Conservation (phyloP, 208 protist species). For the Crithidia brevicula region DNA sequence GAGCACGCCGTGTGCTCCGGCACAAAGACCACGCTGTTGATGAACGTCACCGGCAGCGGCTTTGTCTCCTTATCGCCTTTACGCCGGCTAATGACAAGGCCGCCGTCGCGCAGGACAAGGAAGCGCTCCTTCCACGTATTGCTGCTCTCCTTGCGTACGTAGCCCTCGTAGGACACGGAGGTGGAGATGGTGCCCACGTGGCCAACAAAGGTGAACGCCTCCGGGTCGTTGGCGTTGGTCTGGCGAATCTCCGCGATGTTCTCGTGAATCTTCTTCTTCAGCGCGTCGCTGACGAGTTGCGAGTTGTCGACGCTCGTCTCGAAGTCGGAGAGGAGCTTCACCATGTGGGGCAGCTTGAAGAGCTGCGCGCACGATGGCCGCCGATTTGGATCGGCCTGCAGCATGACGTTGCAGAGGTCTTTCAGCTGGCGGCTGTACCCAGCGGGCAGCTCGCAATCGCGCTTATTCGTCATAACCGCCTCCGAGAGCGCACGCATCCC, state of each 20-base stretch:
- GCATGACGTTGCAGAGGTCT: conserved; percentile 67
- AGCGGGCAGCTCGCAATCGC: conserved; percentile 59
- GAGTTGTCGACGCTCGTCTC: conserved; percentile 53
- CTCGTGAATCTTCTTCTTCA: conserved; percentile 52
- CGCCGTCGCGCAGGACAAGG: conserved; percentile 51
- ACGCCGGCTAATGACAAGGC: conserved; percentile 51
- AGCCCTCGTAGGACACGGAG: conserved; percentile 47
- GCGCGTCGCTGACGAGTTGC: conserved; percentile 41
- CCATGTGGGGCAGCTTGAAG: conserved; percentile 62
- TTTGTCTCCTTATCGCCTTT: conserved; percentile 56
- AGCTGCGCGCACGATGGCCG: conserved; percentile 57
- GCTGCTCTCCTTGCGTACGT: conserved; percentile 59
- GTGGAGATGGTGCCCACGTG: conserved; percentile 43
- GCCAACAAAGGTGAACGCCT: conserved; percentile 43
- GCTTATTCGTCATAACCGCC: conserved; percentile 66
- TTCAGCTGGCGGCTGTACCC: conserved; percentile 65
- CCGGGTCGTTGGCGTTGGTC: conserved; percentile 40
- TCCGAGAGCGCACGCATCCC: conserved; percentile 71
- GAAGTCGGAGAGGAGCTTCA: conserved; percentile 60
- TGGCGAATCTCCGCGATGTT: conserved; percentile 60
- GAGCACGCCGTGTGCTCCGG: conserved; percentile 61
- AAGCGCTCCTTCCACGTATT: conserved; percentile 70
- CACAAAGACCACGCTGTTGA: conserved; percentile 74
- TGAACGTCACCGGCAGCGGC: conserved; percentile 53
- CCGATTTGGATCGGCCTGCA: conserved; percentile 51